Evolutionary conservation across 306 rosid species (phyloP), one percentile per base, ranked within the genome.

Genomic region (Lathyrus sativus): DNA sequence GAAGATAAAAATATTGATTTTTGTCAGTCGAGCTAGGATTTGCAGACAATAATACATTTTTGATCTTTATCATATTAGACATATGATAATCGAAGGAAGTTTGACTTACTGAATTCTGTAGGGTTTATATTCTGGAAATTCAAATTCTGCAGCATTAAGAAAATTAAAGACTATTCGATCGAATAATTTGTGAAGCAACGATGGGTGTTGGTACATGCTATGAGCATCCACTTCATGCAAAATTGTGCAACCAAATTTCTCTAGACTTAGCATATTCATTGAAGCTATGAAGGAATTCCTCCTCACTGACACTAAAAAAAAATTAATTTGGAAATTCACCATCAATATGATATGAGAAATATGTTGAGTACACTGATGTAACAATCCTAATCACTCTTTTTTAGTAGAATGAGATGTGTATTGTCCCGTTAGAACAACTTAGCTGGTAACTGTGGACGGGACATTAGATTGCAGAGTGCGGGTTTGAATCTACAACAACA

Each of bases 101-200:
- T 2, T 3, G 24, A 65, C 74, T 75, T 68, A 75, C 79, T 0
- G 0, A 59, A 74, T 67, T 14, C 48, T 19, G 31, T 9, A 50
- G 0, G 57, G 57, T 18, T 8, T 9, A 3, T 18, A 18, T 53
- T 1, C 0, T 0, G 39, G 2, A 19, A 0, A 19, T 3, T 0
- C 0, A 41, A 79, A 76, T 2, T 73, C 73, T 24, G 74, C 82
- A 26, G 68, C 63, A 9, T 57, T 83, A 11, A 85, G 87, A 55
- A 85, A 85, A 42, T 72, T 85, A 67, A 77, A 85, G 15, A 82
- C 60, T 1, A 82, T 24, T 2, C 81, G 74, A 42, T 85, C 85
- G 7, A 85, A 80, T 0, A 0, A 33, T 22, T 41, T 29, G 1
- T 0, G 0, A 0, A 0, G 8, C 3, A 82, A 64, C 17, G 2